Conservation (phyloP, 164 flowering plant genomes). For the Malania oleifera region DNA sequence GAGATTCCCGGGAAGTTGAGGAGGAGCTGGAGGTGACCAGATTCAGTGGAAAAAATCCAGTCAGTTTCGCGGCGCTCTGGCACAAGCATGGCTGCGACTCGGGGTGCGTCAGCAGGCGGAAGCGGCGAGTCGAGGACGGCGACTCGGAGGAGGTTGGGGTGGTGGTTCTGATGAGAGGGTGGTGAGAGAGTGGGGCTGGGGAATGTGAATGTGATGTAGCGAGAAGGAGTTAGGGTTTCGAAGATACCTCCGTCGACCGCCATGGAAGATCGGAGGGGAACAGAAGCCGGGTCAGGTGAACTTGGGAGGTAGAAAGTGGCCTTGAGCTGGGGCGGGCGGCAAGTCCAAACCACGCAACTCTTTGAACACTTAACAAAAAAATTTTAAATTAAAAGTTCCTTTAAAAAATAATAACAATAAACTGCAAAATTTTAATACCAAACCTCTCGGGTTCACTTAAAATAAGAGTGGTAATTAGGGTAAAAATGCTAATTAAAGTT, state of each 20-base stretch:
- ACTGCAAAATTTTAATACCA: too few relatives aligned
- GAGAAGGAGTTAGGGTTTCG: constrained; percentile 59
- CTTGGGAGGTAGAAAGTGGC: too few relatives aligned
- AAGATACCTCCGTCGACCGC: constrained; percentile 45
- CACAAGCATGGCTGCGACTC: constrained; percentile 69
- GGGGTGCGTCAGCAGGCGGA: constrained; percentile 18
- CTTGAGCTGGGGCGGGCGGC: too few relatives aligned
- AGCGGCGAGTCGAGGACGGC: constrained; percentile 5
- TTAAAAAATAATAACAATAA: too few relatives aligned
- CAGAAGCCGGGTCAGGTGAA: too few relatives aligned
- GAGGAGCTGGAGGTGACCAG: constrained; percentile 79
- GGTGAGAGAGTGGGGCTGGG: constrained; percentile 35
- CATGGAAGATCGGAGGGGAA: too few relatives aligned
- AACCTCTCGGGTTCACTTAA: too few relatives aligned
- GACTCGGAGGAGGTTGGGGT: constrained; percentile 7
- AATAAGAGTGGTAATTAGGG: too few relatives aligned
- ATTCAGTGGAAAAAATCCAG: constrained; percentile 79
- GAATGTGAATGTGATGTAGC: constrained; percentile 66
- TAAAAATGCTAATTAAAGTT: too few relatives aligned
- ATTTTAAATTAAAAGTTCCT: too few relatives aligned
- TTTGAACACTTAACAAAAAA: too few relatives aligned
- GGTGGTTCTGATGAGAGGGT: constrained; percentile 35
- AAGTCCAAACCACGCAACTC: too few relatives aligned
- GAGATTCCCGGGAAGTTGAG: constrained; percentile 42
- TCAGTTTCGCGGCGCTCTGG: constrained; percentile 68